Conservation (phyloP, 108 stramenopile species). For the Nitzschia sp. region DNA sequence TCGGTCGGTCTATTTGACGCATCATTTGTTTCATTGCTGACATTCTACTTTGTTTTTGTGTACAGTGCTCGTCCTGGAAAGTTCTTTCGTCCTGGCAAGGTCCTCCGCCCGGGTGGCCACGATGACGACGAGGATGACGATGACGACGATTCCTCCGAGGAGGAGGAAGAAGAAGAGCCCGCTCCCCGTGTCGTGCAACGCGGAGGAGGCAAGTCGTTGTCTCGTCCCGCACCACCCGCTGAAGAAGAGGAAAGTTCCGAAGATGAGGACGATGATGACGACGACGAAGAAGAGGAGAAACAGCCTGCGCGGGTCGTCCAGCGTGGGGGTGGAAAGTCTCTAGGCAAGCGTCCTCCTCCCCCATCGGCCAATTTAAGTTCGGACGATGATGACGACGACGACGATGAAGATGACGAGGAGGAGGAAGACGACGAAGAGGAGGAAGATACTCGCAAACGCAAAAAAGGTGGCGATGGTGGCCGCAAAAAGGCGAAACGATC, state of each 20-base stretch:
- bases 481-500: conserved; percentile 51
- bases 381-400: conserved; percentile 52
- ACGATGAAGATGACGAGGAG: conserved; percentile 65
- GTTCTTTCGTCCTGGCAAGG: conserved; percentile 55
- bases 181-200: conserved; percentile 8
- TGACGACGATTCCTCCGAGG: conserved; percentile 41
- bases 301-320: not conserved
- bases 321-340: conserved; percentile 10
- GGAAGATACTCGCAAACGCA: conserved; percentile 35
- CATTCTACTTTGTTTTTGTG: too few relatives aligned
- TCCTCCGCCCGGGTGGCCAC: conserved; percentile 47
- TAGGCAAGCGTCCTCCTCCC: not conserved
- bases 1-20: too few relatives aligned
- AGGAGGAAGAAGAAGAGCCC: conserved; percentile 41
- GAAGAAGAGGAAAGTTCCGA: conserved; percentile 42
- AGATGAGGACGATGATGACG: conserved; percentile 62
- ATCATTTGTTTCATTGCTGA: too few relatives aligned
- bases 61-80: conserved; percentile 30
- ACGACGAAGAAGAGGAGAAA: conserved; percentile 40
- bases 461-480: conserved; percentile 12
- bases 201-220: conserved; percentile 15
- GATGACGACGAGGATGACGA: conserved; percentile 55
- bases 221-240: conserved; percentile 4
- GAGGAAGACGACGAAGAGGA: conserved; percentile 74
- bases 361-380: conserved; percentile 40